Percentiles rank a stretch among this genome's conserved stretches.
Conservation (phyloP, 2,329 filamentous ascomycete species). For the Ophiostoma perfectum region DNA sequence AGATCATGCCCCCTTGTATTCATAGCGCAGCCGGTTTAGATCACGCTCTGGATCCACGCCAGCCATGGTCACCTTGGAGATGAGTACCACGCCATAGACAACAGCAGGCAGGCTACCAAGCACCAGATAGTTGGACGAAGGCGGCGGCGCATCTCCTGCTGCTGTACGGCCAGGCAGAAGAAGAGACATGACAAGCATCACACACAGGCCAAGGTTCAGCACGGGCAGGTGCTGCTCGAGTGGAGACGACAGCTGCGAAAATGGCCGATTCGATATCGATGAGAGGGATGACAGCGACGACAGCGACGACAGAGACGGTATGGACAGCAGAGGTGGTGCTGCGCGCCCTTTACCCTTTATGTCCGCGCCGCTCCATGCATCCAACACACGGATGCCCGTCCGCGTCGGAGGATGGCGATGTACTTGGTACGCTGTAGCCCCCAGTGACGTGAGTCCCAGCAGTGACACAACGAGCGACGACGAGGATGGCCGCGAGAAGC, state of each 20-base stretch:
- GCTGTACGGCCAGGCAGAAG: constrained; percentile 33
- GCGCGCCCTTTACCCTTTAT: constrained; percentile 26
- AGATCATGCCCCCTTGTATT: constrained; percentile 58
- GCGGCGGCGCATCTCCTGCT: constrained; percentile 1
- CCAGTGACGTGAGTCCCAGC: constrained; percentile 58
- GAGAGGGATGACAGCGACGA: background rate
- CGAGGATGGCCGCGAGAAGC: constrained; percentile 32
- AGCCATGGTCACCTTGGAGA: constrained; percentile 60
- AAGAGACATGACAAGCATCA: constrained; percentile 44
- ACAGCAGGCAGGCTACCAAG: constrained; percentile 50
- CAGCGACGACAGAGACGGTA: background rate
- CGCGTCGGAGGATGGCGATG: constrained; percentile 48
- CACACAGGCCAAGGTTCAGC: constrained; percentile 54
- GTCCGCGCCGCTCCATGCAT: constrained; percentile 38
- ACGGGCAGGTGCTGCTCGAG: constrained; percentile 55
- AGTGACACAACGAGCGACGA: constrained; percentile 41
- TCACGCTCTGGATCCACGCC: constrained; percentile 63
- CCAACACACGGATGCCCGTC: constrained; percentile 50
- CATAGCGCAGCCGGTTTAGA: constrained; percentile 57
- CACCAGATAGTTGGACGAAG: constrained; percentile 27
- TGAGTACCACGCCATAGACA: constrained; percentile 56
- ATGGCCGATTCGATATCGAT: no score
- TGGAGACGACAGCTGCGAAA: constrained; percentile 32
- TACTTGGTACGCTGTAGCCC: constrained; percentile 57
- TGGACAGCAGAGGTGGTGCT: background rate